phyloP scores from a whole-genome alignment of 2,329 filamentous ascomycete genomes.

The Blastomyces parvus region DNA sequence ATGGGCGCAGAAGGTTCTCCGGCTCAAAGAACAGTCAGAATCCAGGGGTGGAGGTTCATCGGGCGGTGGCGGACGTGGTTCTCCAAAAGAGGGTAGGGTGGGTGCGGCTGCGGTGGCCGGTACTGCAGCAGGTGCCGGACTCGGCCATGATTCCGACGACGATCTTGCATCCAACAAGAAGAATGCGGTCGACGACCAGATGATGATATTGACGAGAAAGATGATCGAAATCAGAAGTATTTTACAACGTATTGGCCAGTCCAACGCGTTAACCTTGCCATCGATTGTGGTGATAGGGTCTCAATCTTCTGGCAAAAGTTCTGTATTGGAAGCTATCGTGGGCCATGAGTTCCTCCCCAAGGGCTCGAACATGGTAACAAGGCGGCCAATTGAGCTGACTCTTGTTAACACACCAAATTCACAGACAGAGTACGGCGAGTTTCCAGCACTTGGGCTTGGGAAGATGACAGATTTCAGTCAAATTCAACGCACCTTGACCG shows the following conservation, averaged over 20 bases:
- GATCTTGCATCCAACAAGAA: conserved; percentile 49
- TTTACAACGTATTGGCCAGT: conserved; percentile 84
- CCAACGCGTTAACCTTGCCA: conserved; percentile 73
- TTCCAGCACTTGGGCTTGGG: conserved; percentile 79
- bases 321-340: conserved; percentile 90
- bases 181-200: conserved; percentile 81
- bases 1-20: conserved; percentile 69
- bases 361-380: conserved; percentile 97
- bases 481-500: conserved; percentile 87
- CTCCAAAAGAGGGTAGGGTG: conserved; percentile 47
- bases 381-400: conserved; percentile 89
- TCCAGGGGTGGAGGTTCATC: conserved; percentile 37
- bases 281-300: conserved; percentile 99
- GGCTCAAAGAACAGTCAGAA: conserved; percentile 51
- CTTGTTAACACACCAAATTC: conserved; percentile 89
- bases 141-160: conserved; percentile 59
- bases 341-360: conserved; percentile 97
- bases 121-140: conserved; percentile 62
- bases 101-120: conserved; percentile 55
- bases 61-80: conserved; percentile 39
- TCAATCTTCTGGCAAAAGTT: conserved; percentile 96
- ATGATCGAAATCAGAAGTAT: conserved; percentile 98
- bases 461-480: conserved; percentile 79
- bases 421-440: conserved; percentile 85
- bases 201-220: conserved; percentile 98